Percentiles rank a stretch among this genome's conserved stretches.
Conservation (phyloP, 805 yeast genomes). For the Cyberlindnera japonica region DNA sequence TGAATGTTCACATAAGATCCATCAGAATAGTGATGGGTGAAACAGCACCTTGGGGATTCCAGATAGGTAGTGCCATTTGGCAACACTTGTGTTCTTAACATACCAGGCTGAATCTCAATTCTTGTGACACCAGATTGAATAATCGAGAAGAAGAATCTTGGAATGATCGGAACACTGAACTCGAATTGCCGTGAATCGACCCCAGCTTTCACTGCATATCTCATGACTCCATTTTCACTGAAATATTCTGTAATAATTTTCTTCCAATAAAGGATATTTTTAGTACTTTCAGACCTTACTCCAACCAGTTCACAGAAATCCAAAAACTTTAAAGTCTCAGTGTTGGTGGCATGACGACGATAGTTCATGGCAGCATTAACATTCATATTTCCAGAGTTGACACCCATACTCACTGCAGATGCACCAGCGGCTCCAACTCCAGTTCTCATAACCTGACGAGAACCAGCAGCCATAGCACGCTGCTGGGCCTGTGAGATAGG, state of each 20-base stretch:
- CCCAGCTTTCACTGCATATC: conserved; percentile 43
- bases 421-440: conserved; percentile 1
- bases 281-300: conserved; percentile 39
- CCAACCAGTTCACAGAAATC: conserved; percentile 47
- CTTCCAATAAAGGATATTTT: conserved; percentile 48
- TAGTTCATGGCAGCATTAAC: conserved; percentile 21
- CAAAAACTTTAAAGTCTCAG: conserved; percentile 47
- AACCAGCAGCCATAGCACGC: conserved; percentile 1
- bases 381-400: conserved; percentile 3
- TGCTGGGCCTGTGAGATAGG: not conserved
- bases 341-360: conserved; percentile 42
- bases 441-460: not conserved
- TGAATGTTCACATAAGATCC: conserved; percentile 64
- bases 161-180: conserved; percentile 60
- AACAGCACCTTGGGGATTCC: conserved; percentile 47
- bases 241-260: conserved; percentile 47
- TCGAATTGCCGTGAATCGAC: conserved; percentile 56
- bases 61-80: conserved; percentile 51
- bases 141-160: conserved; percentile 53
- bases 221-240: conserved; percentile 45
- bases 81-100: conserved; percentile 48
- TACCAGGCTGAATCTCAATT: conserved; percentile 48
- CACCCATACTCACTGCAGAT: conserved; percentile 1
- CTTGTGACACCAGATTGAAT: conserved; percentile 48
- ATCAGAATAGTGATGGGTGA: conserved; percentile 55